A percentile compares a stretch with the other conserved stretches of the same genome.
Conservation (phyloP, 352 stramenopile species). For the Pythium myriotylum region DNA sequence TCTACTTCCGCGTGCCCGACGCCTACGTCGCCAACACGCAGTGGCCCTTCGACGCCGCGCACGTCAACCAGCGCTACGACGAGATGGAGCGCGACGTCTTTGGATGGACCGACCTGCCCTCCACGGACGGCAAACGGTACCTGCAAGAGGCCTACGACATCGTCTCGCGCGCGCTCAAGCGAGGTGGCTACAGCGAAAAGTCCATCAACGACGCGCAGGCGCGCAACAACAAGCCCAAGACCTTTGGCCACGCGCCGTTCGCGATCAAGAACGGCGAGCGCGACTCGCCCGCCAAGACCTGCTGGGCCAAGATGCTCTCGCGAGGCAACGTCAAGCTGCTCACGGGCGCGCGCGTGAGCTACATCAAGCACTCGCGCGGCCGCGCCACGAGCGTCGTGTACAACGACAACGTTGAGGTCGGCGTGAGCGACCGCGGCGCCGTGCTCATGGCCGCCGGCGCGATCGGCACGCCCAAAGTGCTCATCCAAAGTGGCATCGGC, state of each 20-base stretch:
- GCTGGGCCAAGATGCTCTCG: conserved; percentile 46
- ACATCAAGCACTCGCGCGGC: conserved; percentile 48
- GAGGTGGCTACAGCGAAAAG: conserved; percentile 42
- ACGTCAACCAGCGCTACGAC: conserved; percentile 67
- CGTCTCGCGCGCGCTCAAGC: conserved; percentile 40
- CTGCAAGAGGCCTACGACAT: conserved; percentile 57
- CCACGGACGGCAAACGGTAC: conserved; percentile 49
- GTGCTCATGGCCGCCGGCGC: conserved; percentile 79
- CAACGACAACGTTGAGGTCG: conserved; percentile 19
- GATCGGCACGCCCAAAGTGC: conserved; percentile 72
- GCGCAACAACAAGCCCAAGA: conserved; percentile 63
- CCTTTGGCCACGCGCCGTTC: conserved; percentile 53
- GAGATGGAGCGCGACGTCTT: conserved; percentile 45
- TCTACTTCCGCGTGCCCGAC: conserved; percentile 75
- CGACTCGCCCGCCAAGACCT: conserved; percentile 57
- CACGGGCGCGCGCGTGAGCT: conserved; percentile 47
- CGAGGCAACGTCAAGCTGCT: conserved; percentile 59
- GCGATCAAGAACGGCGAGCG: conserved; percentile 57
- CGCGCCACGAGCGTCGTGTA: conserved; percentile 56
- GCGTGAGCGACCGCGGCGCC: conserved; percentile 41
- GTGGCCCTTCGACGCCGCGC: conserved; percentile 54
- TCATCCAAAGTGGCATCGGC: conserved; percentile 84
- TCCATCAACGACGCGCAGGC: conserved; percentile 45
- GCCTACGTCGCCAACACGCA: conserved; percentile 43
- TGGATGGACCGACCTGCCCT: conserved; percentile 52